Base-by-base conservation (phyloP, 352 stramenopile genomes). In the Globisporangium parvum region DNA sequence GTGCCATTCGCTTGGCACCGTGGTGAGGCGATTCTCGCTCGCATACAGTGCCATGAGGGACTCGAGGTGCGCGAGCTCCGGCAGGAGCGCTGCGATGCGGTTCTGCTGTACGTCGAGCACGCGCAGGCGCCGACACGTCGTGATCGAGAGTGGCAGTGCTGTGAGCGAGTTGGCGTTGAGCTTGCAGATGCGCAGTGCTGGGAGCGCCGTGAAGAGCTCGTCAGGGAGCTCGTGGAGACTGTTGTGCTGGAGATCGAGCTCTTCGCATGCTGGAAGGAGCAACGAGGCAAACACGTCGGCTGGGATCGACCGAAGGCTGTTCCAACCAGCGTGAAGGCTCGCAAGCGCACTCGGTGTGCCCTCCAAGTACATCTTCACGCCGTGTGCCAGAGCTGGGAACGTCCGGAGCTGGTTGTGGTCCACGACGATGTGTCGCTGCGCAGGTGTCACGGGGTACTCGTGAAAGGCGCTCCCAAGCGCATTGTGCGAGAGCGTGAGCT, bases 81-180 rank as follows among this genome's bases (percentile, higher is more conserved):
- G 35, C 0, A 76, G 65, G 24, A 85, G 57, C 1, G 33, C 49
- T 15, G 57, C 47, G n/a, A 88, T 44, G 20, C 60, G 63, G 42
- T 88, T 88, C 44, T 77, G 60, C 17, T 85, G 62, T 1, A 86
- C 24, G n/a, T 87, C 62, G 0, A 88, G 65, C 23, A 64, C 41
- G n/a, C 70, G 51, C 9, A 88, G 59, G 5, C 18, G 37, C 28
- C 48, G 51, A 23, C 78, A 87, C 12, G 35, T 21, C 5, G 53
- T 12, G 15, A 88, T 70, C 6, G 66, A 63, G 2, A 55, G 53
- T 0, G 78, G 76, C 3, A 88, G 58, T 0, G 10, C 23, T n/a
- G 24, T 39, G 2, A 87, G 56, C 14, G 64, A 57, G 45, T 88
- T 87, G 18, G 62, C 60, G 17, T 80, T 67, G 5, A 88, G 46